Percentiles rank a stretch among this genome's conserved stretches.
phyloP scores from a whole-genome alignment of 306 rosid genomes.

The Rubus idaeus region DNA sequence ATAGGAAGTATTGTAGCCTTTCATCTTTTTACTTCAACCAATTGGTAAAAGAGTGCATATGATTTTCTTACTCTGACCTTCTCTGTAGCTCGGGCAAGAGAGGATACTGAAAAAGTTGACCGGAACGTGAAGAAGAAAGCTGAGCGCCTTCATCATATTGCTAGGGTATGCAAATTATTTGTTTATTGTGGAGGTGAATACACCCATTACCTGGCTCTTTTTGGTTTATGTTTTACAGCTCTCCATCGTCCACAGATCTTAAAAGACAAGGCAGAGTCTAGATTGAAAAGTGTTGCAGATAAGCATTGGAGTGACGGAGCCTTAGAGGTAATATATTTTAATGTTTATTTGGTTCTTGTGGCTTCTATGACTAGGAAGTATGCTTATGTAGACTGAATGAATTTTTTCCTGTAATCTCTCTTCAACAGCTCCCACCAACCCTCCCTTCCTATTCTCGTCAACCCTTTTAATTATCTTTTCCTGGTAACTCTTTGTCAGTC shows the following conservation, averaged over 20 bases:
- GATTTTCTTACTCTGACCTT: constrained; percentile 23
- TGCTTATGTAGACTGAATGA: not conserved
- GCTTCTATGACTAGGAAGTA: not conserved
- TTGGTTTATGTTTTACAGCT: constrained; percentile 6
- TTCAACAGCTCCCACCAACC: not conserved
- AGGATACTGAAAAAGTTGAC: constrained; percentile 80
- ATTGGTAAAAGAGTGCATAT: not conserved
- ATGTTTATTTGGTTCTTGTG: not conserved
- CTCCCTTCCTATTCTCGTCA: not conserved
- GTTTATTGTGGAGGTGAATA: constrained; percentile 17
- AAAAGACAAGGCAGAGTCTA: constrained; percentile 73
- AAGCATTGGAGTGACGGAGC: constrained; percentile 99
- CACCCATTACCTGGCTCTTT: constrained; percentile 18
- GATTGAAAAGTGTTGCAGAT: constrained; percentile 85
- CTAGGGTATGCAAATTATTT: constrained; percentile 52
- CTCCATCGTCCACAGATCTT: constrained; percentile 49
- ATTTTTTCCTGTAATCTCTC: not conserved
- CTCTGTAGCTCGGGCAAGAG: constrained; percentile 80
- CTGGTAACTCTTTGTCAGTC: not conserved
- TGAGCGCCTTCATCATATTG: constrained; percentile 60
- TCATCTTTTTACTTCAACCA: not conserved
- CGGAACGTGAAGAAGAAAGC: constrained; percentile 84
- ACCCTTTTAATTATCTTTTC: not conserved
- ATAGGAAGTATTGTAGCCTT: not conserved
- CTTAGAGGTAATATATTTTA: constrained; percentile 62